Evolutionary conservation across 1,139 yeast genomes (phyloP).

Genomic region (Geotrichum australiense): DNA sequence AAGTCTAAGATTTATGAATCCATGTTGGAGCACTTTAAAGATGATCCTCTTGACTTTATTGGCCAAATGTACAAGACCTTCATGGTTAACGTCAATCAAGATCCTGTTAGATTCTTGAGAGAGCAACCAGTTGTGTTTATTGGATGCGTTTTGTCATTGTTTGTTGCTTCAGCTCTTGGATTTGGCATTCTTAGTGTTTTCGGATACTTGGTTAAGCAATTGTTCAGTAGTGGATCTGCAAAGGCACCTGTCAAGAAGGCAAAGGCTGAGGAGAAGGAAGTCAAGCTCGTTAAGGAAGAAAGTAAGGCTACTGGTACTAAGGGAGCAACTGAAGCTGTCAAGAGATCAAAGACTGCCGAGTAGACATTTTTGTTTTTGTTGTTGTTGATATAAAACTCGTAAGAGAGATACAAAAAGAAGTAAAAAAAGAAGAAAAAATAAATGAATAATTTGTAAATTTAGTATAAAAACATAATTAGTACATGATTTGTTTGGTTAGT

Average conservation of each 20-base stretch:
- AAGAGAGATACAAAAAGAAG: too few species aligned
- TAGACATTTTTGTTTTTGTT: background rate
- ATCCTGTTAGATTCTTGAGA: slow-evolving; percentile 32
- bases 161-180: slow-evolving; percentile 25
- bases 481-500: too few species aligned
- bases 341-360: slow-evolving; percentile 16
- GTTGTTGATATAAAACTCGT: too few species aligned
- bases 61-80: slow-evolving; percentile 30
- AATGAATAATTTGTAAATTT: too few species aligned
- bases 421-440: too few species aligned
- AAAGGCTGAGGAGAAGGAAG: slow-evolving; percentile 7
- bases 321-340: slow-evolving; percentile 11
- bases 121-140: slow-evolving; percentile 35
- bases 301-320: slow-evolving; percentile 6
- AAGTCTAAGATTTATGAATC: slow-evolving; percentile 22
- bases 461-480: too few species aligned
- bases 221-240: slow-evolving; percentile 5
- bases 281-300: slow-evolving; percentile 1
- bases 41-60: slow-evolving; percentile 34
- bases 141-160: slow-evolving; percentile 24
- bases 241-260: slow-evolving; percentile 9
- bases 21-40: slow-evolving; percentile 29
- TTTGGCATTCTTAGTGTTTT: slow-evolving; percentile 27
- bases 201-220: slow-evolving; percentile 19
- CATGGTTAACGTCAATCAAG: slow-evolving; percentile 28